phyloP scores from a whole-genome alignment of 2,329 filamentous ascomycete genomes.

The Cladophialophora bantiana region DNA sequence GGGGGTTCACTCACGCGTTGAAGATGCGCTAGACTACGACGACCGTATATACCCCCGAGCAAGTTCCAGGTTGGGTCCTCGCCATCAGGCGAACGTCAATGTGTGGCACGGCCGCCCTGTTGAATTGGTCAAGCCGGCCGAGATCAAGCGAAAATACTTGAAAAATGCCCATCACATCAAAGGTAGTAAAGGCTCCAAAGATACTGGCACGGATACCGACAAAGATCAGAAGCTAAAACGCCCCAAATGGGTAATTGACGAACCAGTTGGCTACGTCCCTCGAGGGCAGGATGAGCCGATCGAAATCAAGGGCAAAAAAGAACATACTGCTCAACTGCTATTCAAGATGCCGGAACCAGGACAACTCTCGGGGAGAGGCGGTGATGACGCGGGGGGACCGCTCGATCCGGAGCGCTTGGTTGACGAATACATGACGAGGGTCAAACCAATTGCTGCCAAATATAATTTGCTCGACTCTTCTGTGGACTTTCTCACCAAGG shows the following conservation, averaged over 20 bases:
- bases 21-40: slow-evolving; percentile 95
- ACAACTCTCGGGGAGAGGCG: slow-evolving; percentile 55
- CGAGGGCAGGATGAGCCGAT: slow-evolving; percentile 78
- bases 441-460: slow-evolving; percentile 68
- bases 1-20: slow-evolving; percentile 91
- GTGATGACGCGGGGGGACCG: slow-evolving; percentile 49
- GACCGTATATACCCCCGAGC: slow-evolving; percentile 96
- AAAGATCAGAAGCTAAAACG: slow-evolving; percentile 79
- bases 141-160: slow-evolving; percentile 78
- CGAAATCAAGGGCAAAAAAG: slow-evolving; percentile 70
- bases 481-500: slow-evolving; percentile 88
- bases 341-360: slow-evolving; percentile 75
- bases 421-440: slow-evolving; percentile 76
- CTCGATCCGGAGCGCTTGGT: slow-evolving; percentile 64
- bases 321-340: slow-evolving; percentile 74
- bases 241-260: slow-evolving; percentile 92
- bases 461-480: slow-evolving; percentile 76
- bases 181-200: slow-evolving; percentile 78
- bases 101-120: slow-evolving; percentile 87
- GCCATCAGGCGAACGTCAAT: slow-evolving; percentile 85
- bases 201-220: slow-evolving; percentile 81
- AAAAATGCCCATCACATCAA: slow-evolving; percentile 72
- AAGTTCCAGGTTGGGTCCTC: slow-evolving; percentile 86
- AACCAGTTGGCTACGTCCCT: slow-evolving; percentile 82
- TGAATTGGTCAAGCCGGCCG: slow-evolving; percentile 86